Evolutionary conservation across 805 yeast species (phyloP).

Genomic region (Kodamaea kakaduensis): DNA sequence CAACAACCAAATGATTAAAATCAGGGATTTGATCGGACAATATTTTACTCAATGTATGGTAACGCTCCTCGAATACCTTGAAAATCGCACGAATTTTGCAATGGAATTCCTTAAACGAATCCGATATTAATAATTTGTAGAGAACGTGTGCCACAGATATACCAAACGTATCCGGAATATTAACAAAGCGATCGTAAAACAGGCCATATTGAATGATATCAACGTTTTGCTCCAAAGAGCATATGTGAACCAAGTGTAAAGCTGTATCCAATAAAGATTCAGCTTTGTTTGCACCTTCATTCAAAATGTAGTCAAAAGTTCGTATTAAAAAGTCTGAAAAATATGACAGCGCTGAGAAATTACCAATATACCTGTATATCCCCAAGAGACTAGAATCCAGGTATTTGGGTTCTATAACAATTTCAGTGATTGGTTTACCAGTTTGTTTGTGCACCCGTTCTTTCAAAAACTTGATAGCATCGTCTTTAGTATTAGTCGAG

Average conservation of each 20-base stretch:
- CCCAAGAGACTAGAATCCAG: slow-evolving; percentile 30
- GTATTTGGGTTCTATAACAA: slow-evolving; percentile 55
- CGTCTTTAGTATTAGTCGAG: slow-evolving; percentile 75
- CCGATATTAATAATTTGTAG: slow-evolving; percentile 37
- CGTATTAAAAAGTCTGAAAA: slow-evolving; percentile 52
- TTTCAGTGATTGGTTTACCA: slow-evolving; percentile 38
- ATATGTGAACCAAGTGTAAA: slow-evolving; percentile 68
- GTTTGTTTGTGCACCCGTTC: slow-evolving; percentile 42
- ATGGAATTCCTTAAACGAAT: slow-evolving; percentile 40
- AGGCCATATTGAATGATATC: slow-evolving; percentile 27
- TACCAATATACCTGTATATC: slow-evolving; percentile 42
- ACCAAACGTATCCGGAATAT: slow-evolving; percentile 27
- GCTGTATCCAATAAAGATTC: slow-evolving; percentile 59
- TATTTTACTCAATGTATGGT: slow-evolving; percentile 18
- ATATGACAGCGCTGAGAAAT: slow-evolving; percentile 49
- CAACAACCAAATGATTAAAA: slow-evolving; percentile 24
- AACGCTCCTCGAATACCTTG: slow-evolving; percentile 23
- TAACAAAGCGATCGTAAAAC: slow-evolving; percentile 28
- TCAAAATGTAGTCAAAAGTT: slow-evolving; percentile 39
- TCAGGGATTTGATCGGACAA: slow-evolving; percentile 18
- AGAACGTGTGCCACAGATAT: slow-evolving; percentile 38
- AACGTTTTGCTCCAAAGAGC: slow-evolving; percentile 30
- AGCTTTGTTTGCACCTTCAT: slow-evolving; percentile 34
- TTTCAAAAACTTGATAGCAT: slow-evolving; percentile 65
- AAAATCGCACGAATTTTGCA: slow-evolving; percentile 58